These are phyloP conservation scores for Backusella liffmaniae DNA, from an alignment of 192 early-diverging fungal species.

Conservation along the genomic window DNA sequence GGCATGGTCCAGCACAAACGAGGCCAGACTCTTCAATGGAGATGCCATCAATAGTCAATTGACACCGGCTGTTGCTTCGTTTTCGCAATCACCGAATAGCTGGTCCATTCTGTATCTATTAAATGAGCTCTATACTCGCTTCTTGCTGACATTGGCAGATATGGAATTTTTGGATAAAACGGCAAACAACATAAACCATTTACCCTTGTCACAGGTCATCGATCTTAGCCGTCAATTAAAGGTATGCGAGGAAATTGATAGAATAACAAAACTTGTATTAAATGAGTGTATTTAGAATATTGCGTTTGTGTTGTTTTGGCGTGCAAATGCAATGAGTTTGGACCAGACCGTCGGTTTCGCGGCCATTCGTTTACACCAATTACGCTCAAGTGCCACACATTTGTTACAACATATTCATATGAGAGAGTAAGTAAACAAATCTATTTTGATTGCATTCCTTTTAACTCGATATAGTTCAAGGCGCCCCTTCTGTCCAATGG, in stretches of 20 bases:
- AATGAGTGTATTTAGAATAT: slow-evolving; percentile 49
- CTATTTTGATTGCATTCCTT: background rate
- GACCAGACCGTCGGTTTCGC: slow-evolving; percentile 24
- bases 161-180: slow-evolving; percentile 75
- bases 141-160: slow-evolving; percentile 81
- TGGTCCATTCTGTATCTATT: slow-evolving; percentile 68
- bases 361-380: slow-evolving; percentile 46
- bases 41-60: slow-evolving; percentile 8
- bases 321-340: slow-evolving; percentile 41
- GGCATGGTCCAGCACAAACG: slow-evolving; percentile 1
- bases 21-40: background rate
- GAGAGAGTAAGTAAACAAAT: slow-evolving; percentile 55
- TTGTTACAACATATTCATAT: slow-evolving; percentile 75
- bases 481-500: slow-evolving; percentile 60
- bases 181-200: slow-evolving; percentile 41
- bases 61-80: background rate
- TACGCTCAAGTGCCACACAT: slow-evolving; percentile 61
- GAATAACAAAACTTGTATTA: too few relatives aligned
- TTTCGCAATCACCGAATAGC: slow-evolving; percentile 32
- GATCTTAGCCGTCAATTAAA: slow-evolving; percentile 49
- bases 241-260: slow-evolving; percentile 31
- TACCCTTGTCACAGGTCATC: slow-evolving; percentile 54
- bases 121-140: slow-evolving; percentile 69
- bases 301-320: slow-evolving; percentile 78
- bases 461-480: slow-evolving; percentile 48